Evolutionary conservation across 2,329 filamentous ascomycete species (phyloP), one percentile per base, ranked within the genome.

Genomic region (Colletotrichum sidae): DNA sequence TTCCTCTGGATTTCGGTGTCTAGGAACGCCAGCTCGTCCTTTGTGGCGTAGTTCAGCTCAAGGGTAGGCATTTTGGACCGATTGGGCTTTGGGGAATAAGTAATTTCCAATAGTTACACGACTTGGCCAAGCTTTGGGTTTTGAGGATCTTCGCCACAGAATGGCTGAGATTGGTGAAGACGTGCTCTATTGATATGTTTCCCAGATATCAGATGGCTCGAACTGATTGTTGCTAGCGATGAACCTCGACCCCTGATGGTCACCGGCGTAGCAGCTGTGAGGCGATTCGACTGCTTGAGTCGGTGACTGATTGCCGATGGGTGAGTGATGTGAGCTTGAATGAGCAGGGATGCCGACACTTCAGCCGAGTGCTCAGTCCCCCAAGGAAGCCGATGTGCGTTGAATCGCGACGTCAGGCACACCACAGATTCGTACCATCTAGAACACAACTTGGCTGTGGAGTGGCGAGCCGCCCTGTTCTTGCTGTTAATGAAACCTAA

Each of bases 41-140:
- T 49, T 4, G 58, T 60, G 9, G 58, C 58, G 3, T 60, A 60
- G 17, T 60, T 60, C 3, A 60, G 13, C n/a, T 49, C 58, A 41
- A 60, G 58, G 12, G 58, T 60, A 49, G 58, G 58, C 58, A 60
- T 60, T 52, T n/a, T 52, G 9, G 4, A 38, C 4, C 2, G 4
- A 4, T 15, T 15, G 33, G 35, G 49, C 35, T 34, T 35, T 37
- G 49, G 8, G 13, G 1, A 33, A n/a, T 35, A 17, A 15, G 35
- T 25, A 1, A 25, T 25, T 25, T 25, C 25, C 25, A 25, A 25
- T 5, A 5, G 25, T 1, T 25, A 25, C 25, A 25, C 25, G 25
- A 25, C 1, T 25, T 25, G 25, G 25, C 25, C 25, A 25, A 25
- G 25, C 1, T 25, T 25, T 25, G 25, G 25, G 25, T 5, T 2